Evolutionary conservation across 2,329 filamentous ascomycete genomes (phyloP).

Genomic region (Didymella glomerata): DNA sequence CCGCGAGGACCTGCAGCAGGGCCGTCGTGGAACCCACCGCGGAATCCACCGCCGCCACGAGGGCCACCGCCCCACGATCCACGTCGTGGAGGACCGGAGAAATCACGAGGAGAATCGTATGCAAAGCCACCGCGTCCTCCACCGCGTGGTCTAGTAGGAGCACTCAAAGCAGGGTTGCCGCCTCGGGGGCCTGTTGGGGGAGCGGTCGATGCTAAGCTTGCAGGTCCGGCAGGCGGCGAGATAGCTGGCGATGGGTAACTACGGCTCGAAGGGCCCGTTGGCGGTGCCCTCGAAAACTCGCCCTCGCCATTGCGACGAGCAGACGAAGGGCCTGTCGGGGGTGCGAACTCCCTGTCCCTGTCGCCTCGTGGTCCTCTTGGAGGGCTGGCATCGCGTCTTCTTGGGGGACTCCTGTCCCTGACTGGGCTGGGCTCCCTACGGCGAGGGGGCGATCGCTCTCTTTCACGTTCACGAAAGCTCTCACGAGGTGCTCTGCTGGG

Average conservation of each 20-base stretch:
- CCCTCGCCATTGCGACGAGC: slow-evolving; percentile 50
- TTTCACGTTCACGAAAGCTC: slow-evolving; percentile 35
- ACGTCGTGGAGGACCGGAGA: slow-evolving; percentile 45
- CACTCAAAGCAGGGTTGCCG: slow-evolving; percentile 50
- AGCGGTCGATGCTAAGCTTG: slow-evolving; percentile 38
- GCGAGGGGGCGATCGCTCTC: slow-evolving; percentile 48
- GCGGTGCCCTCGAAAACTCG: slow-evolving; percentile 48
- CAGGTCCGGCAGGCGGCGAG: slow-evolving; percentile 52
- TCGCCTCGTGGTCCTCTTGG: slow-evolving; percentile 48
- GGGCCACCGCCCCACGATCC: slow-evolving; percentile 48
- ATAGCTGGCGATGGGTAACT: slow-evolving; percentile 50
- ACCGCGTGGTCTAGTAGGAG: slow-evolving; percentile 52
- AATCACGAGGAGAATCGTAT: slow-evolving; percentile 50
- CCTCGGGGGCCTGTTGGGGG: slow-evolving; percentile 48
- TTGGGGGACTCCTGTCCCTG: slow-evolving; percentile 47
- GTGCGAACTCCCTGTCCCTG: slow-evolving; percentile 48
- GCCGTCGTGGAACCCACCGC: slow-evolving; percentile 31
- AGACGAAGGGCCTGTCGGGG: slow-evolving; percentile 49
- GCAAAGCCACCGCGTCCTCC: slow-evolving; percentile 53
- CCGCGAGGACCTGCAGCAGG: slow-evolving; percentile 50
- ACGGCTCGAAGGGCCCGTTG: slow-evolving; percentile 50
- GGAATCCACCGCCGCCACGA: slow-evolving; percentile 42
- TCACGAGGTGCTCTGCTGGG: slow-evolving; percentile 27
- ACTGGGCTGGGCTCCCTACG: slow-evolving; percentile 43
- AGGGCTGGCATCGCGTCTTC: slow-evolving; percentile 47